phyloP scores from a whole-genome alignment of 2,329 filamentous ascomycete genomes.

The Diplodia scrobiculata region DNA sequence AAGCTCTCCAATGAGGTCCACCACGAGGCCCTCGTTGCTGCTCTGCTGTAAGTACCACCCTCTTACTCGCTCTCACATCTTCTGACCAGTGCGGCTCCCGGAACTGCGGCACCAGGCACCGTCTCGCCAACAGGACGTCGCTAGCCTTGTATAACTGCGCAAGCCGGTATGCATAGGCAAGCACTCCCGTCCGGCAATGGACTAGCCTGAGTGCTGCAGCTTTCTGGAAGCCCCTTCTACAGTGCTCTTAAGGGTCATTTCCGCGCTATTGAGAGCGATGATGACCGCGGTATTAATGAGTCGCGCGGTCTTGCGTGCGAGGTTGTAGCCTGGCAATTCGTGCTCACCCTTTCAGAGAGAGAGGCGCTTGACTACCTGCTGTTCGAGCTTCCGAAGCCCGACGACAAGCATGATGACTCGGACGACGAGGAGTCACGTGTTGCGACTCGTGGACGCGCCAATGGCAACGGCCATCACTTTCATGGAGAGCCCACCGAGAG shows the following conservation, averaged over 20 bases:
- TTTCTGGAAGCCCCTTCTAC: neutral
- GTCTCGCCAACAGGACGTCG: neutral
- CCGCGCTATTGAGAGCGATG: slow-evolving; percentile 60
- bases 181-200: neutral
- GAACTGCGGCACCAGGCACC: slow-evolving; percentile 5
- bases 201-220: slow-evolving; percentile 2
- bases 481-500: slow-evolving; percentile 26
- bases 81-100: slow-evolving; percentile 11
- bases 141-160: neutral
- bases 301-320: slow-evolving; percentile 74
- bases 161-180: neutral
- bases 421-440: slow-evolving; percentile 32
- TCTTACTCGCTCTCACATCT: neutral
- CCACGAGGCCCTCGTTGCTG: slow-evolving; percentile 71
- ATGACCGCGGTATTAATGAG: slow-evolving; percentile 66
- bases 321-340: slow-evolving; percentile 77
- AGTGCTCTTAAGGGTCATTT: slow-evolving; percentile 78
- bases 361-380: slow-evolving; percentile 75
- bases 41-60: slow-evolving; percentile 63
- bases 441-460: slow-evolving; percentile 14
- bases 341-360: slow-evolving; percentile 69
- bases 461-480: slow-evolving; percentile 7
- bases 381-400: slow-evolving; percentile 63
- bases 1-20: slow-evolving; percentile 65
- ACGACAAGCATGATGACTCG: slow-evolving; percentile 31